These are phyloP conservation scores for Sinapis alba DNA, from an alignment of 441 rosid genomes.

Conservation along the genomic window DNA sequence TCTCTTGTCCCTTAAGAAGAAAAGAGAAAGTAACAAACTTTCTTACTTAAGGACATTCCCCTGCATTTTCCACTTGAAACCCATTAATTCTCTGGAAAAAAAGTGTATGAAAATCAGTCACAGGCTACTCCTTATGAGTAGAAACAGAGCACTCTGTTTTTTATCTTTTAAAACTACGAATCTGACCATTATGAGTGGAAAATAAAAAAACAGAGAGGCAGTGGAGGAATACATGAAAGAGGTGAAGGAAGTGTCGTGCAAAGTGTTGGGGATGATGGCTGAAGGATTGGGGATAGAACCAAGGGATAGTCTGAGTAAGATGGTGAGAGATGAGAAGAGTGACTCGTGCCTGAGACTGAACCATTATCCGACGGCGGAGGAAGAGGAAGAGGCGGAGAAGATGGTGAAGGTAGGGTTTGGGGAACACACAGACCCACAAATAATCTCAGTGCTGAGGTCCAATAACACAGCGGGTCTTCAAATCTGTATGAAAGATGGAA, in stretches of 20 bases:
- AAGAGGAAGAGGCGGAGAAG: slow-evolving; percentile 44
- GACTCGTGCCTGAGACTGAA: slow-evolving; percentile 70
- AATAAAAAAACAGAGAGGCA: slow-evolving; percentile 29
- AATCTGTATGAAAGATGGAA: slow-evolving; percentile 55
- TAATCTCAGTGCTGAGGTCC: slow-evolving; percentile 71
- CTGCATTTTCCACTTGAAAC: background rate
- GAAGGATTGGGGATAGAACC: slow-evolving; percentile 49
- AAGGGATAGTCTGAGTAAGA: slow-evolving; percentile 47
- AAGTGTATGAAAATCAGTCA: background rate
- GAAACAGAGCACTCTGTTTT: background rate
- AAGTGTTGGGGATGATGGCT: slow-evolving; percentile 49
- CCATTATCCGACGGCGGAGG: slow-evolving; percentile 58
- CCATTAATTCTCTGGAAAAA: background rate
- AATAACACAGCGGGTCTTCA: slow-evolving; percentile 72
- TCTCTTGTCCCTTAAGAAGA: background rate
- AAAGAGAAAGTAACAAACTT: background rate
- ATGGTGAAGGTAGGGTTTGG: slow-evolving; percentile 63
- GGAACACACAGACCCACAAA: slow-evolving; percentile 80
- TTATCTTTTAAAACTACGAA: background rate
- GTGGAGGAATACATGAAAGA: slow-evolving; percentile 54
- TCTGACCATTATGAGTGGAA: background rate
- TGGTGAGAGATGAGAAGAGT: slow-evolving; percentile 55
- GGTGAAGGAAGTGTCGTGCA: slow-evolving; percentile 48
- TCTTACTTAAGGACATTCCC: background rate
- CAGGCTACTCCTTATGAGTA: background rate